phyloP scores from a whole-genome alignment of 169 alveolate species.

The Cryptosporidium xiaoi region DNA sequence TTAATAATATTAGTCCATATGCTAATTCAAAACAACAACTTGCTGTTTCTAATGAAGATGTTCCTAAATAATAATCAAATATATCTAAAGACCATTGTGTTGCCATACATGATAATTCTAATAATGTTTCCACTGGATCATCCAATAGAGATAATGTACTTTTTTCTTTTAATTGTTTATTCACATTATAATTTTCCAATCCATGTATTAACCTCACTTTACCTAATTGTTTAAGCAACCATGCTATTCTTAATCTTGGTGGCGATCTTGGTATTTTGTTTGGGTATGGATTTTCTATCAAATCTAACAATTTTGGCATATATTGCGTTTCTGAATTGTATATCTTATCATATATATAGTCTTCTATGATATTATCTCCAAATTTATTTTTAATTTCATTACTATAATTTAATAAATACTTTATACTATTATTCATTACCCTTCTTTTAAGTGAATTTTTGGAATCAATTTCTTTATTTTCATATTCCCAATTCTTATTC shows the following conservation, averaged over 20 bases:
- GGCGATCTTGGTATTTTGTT: conserved; percentile 55
- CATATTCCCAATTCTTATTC: conserved; percentile 64
- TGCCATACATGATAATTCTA: conserved; percentile 59
- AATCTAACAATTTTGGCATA: conserved; percentile 20
- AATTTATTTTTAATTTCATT: not conserved
- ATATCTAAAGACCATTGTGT: conserved; percentile 73
- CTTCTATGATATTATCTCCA: not conserved
- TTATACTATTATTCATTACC: conserved; percentile 41
- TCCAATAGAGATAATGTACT: conserved; percentile 33
- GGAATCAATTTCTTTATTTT: conserved; percentile 24
- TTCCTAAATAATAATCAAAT: conserved; percentile 72
- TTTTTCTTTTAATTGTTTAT: not conserved
- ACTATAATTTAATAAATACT: conserved; percentile 10
- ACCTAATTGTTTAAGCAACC: conserved; percentile 65
- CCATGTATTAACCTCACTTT: conserved; percentile 40
- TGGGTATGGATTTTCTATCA: conserved; percentile 58
- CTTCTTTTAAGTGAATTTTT: conserved; percentile 24
- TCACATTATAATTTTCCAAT: conserved; percentile 3
- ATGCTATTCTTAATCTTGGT: conserved; percentile 60
- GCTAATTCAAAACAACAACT: conserved; percentile 68
- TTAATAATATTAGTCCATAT: conserved; percentile 19
- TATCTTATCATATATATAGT: conserved; percentile 10
- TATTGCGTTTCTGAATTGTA: conserved; percentile 18
- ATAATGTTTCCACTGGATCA: conserved; percentile 44
- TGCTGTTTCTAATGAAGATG: conserved; percentile 61